Evolutionary conservation across 495 filamentous ascomycete genomes (phyloP).

Genomic region (Podospora pseudocomata): DNA sequence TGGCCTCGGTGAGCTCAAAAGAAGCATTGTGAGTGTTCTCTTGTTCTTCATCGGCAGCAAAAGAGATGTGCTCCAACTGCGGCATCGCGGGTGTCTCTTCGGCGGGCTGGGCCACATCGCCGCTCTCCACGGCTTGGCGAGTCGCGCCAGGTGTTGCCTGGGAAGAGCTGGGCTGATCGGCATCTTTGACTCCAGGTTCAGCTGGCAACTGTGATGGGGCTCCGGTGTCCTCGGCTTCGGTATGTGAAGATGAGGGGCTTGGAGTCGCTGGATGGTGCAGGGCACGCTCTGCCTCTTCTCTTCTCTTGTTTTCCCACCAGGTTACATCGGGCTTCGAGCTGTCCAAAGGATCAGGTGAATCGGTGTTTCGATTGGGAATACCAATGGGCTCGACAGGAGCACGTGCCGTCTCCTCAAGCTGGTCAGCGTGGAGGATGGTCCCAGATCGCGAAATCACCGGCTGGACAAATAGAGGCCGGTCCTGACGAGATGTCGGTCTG

Average conservation of each 20-base stretch:
- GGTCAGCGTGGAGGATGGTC: constrained; percentile 1
- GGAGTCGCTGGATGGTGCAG: too few species aligned
- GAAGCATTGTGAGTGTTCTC: neutral
- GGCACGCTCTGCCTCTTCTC: neutral
- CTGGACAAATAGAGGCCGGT: neutral
- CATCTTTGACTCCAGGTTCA: too few species aligned
- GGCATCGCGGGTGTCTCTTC: neutral
- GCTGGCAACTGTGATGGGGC: too few species aligned
- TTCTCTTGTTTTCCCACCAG: constrained; percentile 7
- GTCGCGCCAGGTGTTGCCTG: neutral
- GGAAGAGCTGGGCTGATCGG: neutral
- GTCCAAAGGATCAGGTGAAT: neutral
- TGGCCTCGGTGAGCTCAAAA: neutral
- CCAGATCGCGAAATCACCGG: constrained; percentile 4
- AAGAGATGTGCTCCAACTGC: neutral
- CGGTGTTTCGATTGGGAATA: neutral
- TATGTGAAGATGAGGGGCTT: too few species aligned
- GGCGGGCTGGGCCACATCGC: neutral
- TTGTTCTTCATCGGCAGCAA: neutral
- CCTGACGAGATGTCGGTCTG: neutral
- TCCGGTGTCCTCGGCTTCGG: too few species aligned
- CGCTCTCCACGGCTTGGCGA: neutral
- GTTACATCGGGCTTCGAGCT: neutral
- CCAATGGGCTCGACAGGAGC: neutral
- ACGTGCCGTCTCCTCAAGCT: neutral